A percentile compares a stretch with the other conserved stretches of the same genome.
These are phyloP conservation scores for Tricladium varicosporioides DNA, from an alignment of 2,329 filamentous ascomycete genomes.

Conservation along the genomic window DNA sequence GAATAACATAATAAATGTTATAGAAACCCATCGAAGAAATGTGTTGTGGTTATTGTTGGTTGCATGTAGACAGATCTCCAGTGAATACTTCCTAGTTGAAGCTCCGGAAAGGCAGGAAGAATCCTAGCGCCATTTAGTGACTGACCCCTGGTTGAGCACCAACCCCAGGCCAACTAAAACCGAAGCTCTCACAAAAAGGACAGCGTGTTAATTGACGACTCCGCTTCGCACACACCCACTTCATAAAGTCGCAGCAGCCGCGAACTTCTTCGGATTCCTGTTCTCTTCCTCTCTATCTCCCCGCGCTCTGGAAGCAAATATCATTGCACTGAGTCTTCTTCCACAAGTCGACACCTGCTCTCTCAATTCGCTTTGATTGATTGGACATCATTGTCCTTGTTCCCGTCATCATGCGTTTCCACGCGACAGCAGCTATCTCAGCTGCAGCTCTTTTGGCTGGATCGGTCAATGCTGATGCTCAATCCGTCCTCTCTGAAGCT, in stretches of 20 bases:
- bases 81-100: too few species aligned
- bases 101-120: background rate
- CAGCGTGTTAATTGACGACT: conserved; percentile 13
- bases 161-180: conserved; percentile 2
- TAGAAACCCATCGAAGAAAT: too few species aligned
- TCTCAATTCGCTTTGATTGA: conserved; percentile 21
- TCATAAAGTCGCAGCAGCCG: conserved; percentile 11
- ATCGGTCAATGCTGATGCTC: conserved; percentile 65
- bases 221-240: conserved; percentile 13
- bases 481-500: conserved; percentile 52
- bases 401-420: conserved; percentile 73
- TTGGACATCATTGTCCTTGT: conserved; percentile 18
- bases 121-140: too few species aligned
- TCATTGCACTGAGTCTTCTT: conserved; percentile 19
- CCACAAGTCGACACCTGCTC: conserved; percentile 21
- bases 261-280: conserved; percentile 9
- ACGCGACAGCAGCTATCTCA: conserved; percentile 71
- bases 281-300: conserved; percentile 12
- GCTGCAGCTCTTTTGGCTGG: conserved; percentile 72
- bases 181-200: conserved; percentile 9
- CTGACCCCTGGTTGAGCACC: background rate
- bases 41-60: too few species aligned
- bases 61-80: too few species aligned
- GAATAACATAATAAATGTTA: too few species aligned
- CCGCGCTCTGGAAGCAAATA: conserved; percentile 31